A percentile compares a stretch with the other conserved stretches of the same genome.
phyloP scores from a whole-genome alignment of 345 rosid species.

The Brassica carinata region DNA sequence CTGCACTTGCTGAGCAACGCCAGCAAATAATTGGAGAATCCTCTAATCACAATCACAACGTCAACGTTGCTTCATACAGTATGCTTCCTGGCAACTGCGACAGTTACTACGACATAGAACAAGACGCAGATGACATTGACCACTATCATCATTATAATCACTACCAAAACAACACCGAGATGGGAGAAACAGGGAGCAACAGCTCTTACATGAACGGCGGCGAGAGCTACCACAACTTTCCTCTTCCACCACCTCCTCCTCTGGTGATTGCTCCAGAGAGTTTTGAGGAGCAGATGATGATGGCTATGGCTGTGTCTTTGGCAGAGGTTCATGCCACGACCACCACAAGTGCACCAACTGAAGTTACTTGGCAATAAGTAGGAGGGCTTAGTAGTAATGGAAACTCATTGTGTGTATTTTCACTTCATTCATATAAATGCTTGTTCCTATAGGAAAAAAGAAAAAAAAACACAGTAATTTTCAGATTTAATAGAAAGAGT shows the following conservation, averaged over 20 bases:
- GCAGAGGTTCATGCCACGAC: slow-evolving; percentile 73
- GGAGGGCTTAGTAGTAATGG: slow-evolving; percentile 6
- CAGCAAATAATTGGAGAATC: slow-evolving; percentile 72
- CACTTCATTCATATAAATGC: slow-evolving; percentile 39
- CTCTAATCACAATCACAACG: slow-evolving; percentile 41
- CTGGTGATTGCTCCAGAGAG: slow-evolving; percentile 65
- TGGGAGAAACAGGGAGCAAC: slow-evolving; percentile 66
- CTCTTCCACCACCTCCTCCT: slow-evolving; percentile 45
- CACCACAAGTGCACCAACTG: slow-evolving; percentile 47
- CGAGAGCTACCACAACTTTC: slow-evolving; percentile 46
- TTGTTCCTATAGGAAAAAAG: slow-evolving; percentile 34
- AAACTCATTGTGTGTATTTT: slow-evolving; percentile 19
- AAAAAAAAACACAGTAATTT: slow-evolving; percentile 19
- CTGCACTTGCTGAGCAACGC: slow-evolving; percentile 87
- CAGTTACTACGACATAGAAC: slow-evolving; percentile 54
- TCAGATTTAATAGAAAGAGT: slow-evolving; percentile 35
- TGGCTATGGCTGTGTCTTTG: slow-evolving; percentile 91
- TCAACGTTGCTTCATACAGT: slow-evolving; percentile 46
- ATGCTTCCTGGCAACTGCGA: slow-evolving; percentile 55
- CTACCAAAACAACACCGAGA: slow-evolving; percentile 45
- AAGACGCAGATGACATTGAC: slow-evolving; percentile 45
- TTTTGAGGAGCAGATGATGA: slow-evolving; percentile 96
- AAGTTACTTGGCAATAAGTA: slow-evolving; percentile 71
- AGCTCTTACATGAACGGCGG: slow-evolving; percentile 57
- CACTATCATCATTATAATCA: slow-evolving; percentile 27